These are phyloP conservation scores for Cardamine resedifolia DNA, from an alignment of 345 rosid species.

Conservation along the genomic window DNA sequence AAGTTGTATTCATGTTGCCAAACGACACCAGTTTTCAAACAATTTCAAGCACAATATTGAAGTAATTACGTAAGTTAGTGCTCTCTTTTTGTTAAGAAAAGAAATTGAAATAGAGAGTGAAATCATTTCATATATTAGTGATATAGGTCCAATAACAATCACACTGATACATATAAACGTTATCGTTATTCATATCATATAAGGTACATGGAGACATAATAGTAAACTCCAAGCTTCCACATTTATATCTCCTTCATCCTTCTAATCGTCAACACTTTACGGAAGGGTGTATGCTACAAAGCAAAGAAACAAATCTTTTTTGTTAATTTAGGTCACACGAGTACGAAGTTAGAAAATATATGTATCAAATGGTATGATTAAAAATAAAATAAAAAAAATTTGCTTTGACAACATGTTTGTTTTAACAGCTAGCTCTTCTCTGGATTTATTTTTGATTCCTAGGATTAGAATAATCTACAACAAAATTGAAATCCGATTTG, in stretches of 20 bases:
- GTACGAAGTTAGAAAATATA: background rate
- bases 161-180: constrained; percentile 30
- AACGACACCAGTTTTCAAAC: background rate
- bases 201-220: constrained; percentile 8
- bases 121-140: constrained; percentile 24
- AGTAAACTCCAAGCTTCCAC: constrained; percentile 10
- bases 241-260: background rate
- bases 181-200: constrained; percentile 24
- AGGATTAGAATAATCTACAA: too few relatives aligned
- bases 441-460: too few relatives aligned
- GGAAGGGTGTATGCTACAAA: constrained; percentile 36
- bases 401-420: too few relatives aligned
- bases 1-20: background rate
- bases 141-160: constrained; percentile 11
- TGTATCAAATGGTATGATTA: background rate
- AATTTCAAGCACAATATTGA: background rate
- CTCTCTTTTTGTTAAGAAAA: background rate
- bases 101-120: background rate
- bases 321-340: background rate
- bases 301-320: background rate
- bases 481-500: too few relatives aligned
- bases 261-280: constrained; percentile 11
- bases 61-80: background rate
- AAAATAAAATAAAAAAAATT: too few relatives aligned
- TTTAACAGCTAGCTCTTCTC: too few relatives aligned